Base-by-base conservation (phyloP, 805 yeast species). In the Metschnikowia vanudenii region DNA sequence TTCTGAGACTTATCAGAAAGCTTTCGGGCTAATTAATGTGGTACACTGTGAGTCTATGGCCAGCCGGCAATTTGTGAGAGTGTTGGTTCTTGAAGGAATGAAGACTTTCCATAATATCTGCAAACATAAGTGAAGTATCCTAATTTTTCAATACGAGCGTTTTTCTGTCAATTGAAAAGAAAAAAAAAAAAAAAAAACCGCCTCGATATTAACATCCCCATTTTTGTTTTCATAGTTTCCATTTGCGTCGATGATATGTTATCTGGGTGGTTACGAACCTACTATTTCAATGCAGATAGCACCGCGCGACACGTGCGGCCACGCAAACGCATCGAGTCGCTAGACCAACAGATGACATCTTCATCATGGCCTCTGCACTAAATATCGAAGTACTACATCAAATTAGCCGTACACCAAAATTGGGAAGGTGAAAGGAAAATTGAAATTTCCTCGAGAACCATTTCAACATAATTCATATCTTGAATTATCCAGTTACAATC, bases 1-100 rank as follows among this genome's bases (percentile, higher is more conserved):
- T 69, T 39, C 73, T 64, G 55, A 59, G 68, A 38, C 58, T 71
- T 43, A 69, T 72, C 24, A 58, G 75, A 34, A 64, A 65, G 48
- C 61, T 72, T 26, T 67, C 72, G 14, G 54, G 56, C 7, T 54
- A 22, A 28, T 11, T 31, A 22, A 13, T 19, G 13, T 16, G 11
- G 35, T 16, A 19, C 17, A 13, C 32, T 12, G 8, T 5, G 24
- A 8, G 24, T 8, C 24, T 5, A 22, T 22, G 8, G 24, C 24
- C 8, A 29, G 14, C 11, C 32, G 32, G 32, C 32, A 12, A 7
- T 6, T 29, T 29, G 24, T 8, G 24, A 22, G 4, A 22, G 8
- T 5, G 24, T 8, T 22, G 8, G 24, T 22, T 5, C 24, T 5
- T 22, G 24, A 8, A 8, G 24, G 8, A 22, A 22, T 22, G 24